A percentile compares a stretch with the other conserved stretches of the same genome.
phyloP scores from a whole-genome alignment of 345 rosid genomes.

The Acer campestre region DNA sequence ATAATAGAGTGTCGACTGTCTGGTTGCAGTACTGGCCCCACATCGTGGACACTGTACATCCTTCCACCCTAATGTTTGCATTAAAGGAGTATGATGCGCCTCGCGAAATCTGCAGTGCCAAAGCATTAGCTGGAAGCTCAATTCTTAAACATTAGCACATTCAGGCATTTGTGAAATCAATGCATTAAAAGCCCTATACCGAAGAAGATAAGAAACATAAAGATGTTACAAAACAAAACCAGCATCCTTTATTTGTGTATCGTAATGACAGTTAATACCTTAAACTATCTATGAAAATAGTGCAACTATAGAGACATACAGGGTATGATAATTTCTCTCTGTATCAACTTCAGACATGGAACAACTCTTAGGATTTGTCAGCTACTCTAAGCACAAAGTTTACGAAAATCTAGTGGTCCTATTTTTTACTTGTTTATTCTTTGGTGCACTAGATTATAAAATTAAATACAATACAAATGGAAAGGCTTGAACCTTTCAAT shows the following conservation, averaged over 20 bases:
- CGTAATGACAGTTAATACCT: constrained; percentile 3
- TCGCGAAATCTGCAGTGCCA: constrained; percentile 66
- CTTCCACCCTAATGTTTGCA: constrained; percentile 84
- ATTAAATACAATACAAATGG: neutral
- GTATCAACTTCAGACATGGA: neutral
- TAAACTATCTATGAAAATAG: neutral
- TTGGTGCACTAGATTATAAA: neutral
- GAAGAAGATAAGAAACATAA: neutral
- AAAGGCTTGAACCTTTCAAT: neutral
- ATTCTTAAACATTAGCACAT: constrained; percentile 2
- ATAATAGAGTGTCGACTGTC: constrained; percentile 67
- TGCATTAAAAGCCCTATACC: neutral
- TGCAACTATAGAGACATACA: neutral
- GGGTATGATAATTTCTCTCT: neutral
- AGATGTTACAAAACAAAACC: neutral
- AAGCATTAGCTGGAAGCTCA: constrained; percentile 24
- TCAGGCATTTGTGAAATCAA: constrained; percentile 1
- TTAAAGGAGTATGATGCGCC: constrained; percentile 70
- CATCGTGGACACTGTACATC: constrained; percentile 69
- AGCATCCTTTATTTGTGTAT: neutral
- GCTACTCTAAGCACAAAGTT: neutral
- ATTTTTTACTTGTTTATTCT: neutral
- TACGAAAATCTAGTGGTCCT: neutral
- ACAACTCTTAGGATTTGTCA: neutral
- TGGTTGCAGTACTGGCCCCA: constrained; percentile 91